These are phyloP conservation scores for Peronospora destructor DNA, from an alignment of 352 stramenopile species.

Conservation along the genomic window DNA sequence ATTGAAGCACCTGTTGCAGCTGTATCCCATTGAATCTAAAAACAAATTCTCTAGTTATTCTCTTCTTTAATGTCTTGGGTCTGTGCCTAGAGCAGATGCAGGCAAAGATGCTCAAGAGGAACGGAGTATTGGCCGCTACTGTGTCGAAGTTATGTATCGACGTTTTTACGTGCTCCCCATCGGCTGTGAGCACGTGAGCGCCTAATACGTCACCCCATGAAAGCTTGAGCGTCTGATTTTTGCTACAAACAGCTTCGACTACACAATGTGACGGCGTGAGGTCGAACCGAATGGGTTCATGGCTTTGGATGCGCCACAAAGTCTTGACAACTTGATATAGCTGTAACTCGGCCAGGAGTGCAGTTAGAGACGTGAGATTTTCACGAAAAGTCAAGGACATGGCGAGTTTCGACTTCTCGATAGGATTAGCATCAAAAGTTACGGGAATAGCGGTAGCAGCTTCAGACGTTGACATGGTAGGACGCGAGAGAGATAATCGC, in stretches of 20 bases:
- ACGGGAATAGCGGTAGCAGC: no score
- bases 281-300: conserved; percentile 18
- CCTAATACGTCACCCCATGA: conserved; percentile 48
- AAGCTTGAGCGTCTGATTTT: conserved; percentile 20
- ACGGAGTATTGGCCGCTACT: conserved; percentile 14
- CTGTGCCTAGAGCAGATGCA: conserved; percentile 30
- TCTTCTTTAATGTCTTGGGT: conserved; percentile 31
- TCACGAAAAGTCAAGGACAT: conserved; percentile 2
- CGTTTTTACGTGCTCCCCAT: conserved; percentile 31
- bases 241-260: conserved; percentile 6
- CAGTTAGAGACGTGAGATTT: conserved; percentile 4
- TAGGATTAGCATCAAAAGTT: not conserved
- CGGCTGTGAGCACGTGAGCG: conserved; percentile 41
- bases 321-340: conserved; percentile 30
- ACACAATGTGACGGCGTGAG: conserved; percentile 23
- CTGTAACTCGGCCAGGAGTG: conserved; percentile 23
- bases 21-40: conserved; percentile 40
- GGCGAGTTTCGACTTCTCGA: not conserved
- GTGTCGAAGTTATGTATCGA: conserved; percentile 12
- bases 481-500: no score
- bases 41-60: conserved; percentile 36
- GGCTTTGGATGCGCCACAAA: conserved; percentile 20
- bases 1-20: conserved; percentile 28
- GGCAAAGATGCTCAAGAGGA: conserved; percentile 43
- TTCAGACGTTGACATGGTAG: no score